Percentiles rank a stretch among this genome's conserved stretches.
These are phyloP conservation scores for Coniochaeta prunicola DNA, from an alignment of 2,329 filamentous ascomycete species.

Conservation along the genomic window DNA sequence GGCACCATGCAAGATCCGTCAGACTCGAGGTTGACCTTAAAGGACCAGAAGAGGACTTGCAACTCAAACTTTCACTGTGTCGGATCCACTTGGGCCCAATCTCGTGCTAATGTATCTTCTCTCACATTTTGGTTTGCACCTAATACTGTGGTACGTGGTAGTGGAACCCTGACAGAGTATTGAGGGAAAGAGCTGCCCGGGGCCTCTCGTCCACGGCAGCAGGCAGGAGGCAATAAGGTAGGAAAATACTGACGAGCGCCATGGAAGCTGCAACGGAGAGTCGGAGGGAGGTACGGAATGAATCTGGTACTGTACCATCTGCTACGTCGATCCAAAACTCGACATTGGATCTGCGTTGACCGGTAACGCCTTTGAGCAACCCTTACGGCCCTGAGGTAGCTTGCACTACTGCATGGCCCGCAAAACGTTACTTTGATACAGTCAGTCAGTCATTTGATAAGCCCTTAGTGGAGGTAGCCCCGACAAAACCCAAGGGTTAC, in stretches of 20 bases:
- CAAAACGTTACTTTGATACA: not conserved
- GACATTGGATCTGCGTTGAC: not conserved
- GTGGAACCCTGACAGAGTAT: not conserved
- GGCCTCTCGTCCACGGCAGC: not conserved
- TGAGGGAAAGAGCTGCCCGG: not conserved
- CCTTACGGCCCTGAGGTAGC: too few species aligned
- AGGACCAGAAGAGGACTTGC: not conserved
- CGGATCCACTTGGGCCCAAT: not conserved
- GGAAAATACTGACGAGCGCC: too few species aligned
- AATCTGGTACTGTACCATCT: not conserved
- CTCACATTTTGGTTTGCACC: too few species aligned
- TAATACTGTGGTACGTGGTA: not conserved
- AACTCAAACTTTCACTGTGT: not conserved
- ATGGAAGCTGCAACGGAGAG: not conserved
- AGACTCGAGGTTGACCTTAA: not conserved
- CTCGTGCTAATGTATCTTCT: too few species aligned
- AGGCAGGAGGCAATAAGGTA: not conserved
- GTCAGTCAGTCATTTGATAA: not conserved
- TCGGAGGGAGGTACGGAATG: not conserved
- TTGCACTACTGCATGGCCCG: not conserved
- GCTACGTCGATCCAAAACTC: not conserved
- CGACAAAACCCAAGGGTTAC: not conserved
- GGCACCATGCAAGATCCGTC: too few species aligned
- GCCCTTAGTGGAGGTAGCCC: not conserved
- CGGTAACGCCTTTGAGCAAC: too few species aligned